Base-by-base conservation (phyloP, 2,329 filamentous ascomycete genomes). In the Aspergillus glaucus region DNA sequence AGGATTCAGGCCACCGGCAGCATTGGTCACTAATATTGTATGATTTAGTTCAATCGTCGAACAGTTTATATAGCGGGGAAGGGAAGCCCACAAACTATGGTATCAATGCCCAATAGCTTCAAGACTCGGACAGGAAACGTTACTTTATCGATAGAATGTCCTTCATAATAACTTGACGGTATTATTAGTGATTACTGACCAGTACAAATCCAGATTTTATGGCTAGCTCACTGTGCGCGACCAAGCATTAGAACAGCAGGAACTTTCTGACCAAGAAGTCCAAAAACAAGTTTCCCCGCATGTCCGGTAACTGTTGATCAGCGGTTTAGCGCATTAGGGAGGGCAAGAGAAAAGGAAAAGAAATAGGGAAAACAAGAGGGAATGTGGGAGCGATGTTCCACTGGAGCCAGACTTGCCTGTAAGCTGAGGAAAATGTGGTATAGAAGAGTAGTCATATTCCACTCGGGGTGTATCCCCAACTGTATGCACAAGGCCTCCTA, bases 111-210 rank as follows among this genome's bases (percentile, higher is more conserved):
- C 8, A 86, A 66, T 0, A 80, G 63, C 57, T 81, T 83, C 68
- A 85, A 81, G 5, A 86, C 78, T 46, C 83, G 75, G 9, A 82
- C 78, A 22, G 82, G 81, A 58, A 85, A 84, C 22, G 82, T 82
- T 34, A 82, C 76, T 43, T 75, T 70, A 47, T 82, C 75, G 68
- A 85, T 82, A 2, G 76, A 75, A 60, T 86, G 79, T 30, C 83
- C 83, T 67, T 86, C 83, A 61, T 85, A 86, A 68, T 82, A 85
- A 65, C 82, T 84, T 40, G 17, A 22, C 37, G 4, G 8, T 21
- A 40, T 40, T 3, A 19, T 40, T 9, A 40, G 37, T 40, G 17
- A 22, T 12, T 8, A 40, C 17, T 40, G 37, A 22, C 28, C 1
- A 26, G 24, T 43, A 32, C 3, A 32, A 9, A 3, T 40, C 8